Evolutionary conservation across 495 filamentous ascomycete genomes (phyloP).

Genomic region (Xylaria grammica): DNA sequence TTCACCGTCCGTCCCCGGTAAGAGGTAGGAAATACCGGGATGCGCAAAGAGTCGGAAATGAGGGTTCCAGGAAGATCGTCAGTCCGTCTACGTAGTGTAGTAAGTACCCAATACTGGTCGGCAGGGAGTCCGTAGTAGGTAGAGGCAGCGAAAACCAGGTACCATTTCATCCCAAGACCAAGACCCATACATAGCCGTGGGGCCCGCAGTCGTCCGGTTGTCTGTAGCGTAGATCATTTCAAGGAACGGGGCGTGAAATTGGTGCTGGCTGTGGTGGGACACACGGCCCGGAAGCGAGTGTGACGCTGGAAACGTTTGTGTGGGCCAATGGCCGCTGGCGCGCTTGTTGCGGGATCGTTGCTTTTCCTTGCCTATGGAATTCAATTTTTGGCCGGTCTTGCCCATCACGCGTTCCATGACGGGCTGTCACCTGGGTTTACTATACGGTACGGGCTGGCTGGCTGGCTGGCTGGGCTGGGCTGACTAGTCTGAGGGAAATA

Average conservation of each 20-base stretch:
- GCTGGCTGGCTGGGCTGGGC: not conserved
- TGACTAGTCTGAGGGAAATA: conserved; percentile 5
- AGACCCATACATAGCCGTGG: conserved; percentile 21
- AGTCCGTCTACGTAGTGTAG: not conserved
- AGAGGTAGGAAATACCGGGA: not conserved
- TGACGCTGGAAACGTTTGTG: conserved; percentile 18
- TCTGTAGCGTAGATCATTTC: conserved; percentile 22
- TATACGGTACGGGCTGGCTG: not conserved
- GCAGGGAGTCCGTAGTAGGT: not conserved
- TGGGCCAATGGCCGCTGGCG: conserved; percentile 19
- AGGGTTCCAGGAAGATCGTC: conserved; percentile 7
- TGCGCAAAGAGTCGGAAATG: not conserved
- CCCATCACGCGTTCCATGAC: not conserved
- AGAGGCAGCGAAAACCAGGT: conserved; percentile 2
- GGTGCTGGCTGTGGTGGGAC: conserved; percentile 1
- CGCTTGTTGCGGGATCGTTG: conserved; percentile 25
- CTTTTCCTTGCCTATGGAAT: conserved; percentile 7
- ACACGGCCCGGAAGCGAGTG: conserved; percentile 24
- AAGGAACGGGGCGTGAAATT: conserved; percentile 9
- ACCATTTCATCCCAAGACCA: conserved; percentile 3
- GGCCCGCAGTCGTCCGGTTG: conserved; percentile 9
- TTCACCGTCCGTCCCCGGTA: not conserved
- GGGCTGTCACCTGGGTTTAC: conserved; percentile 1
- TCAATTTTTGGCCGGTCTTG: not conserved
- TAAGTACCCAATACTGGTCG: not conserved